Evolutionary conservation across 306 rosid species (phyloP), one percentile per base, ranked within the genome.

Genomic region (Medicago arabica): DNA sequence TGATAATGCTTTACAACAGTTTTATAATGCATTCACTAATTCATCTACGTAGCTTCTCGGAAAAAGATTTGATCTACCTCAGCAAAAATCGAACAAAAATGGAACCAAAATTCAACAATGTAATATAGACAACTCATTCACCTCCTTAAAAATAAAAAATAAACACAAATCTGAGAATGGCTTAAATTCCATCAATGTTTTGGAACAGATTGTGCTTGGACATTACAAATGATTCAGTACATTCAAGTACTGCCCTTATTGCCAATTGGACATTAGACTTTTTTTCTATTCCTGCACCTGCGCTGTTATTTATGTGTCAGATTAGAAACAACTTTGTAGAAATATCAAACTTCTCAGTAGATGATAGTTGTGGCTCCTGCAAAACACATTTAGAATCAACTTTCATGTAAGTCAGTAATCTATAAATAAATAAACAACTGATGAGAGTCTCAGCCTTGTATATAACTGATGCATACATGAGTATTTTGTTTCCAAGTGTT

Each of bases 341-440:
- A 74, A 89, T 62, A 19, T 84, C 86, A 74, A 89, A 84, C 66
- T 51, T 51, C 62, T 84, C 86, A 8, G 88, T 78, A 14, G 87
- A 82, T 0, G 91, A 80, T 10, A 89, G 36, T 41, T 89, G 95
- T 40, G 92, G 86, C 83, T 80, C 88, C 91, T 84, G 84, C 86
- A 54, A 55, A 19, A 21, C n/a, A 40, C 44, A 49, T 31, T 65
- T 43, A 50, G 72, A 61, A 83, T 75, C 23, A 72, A 44, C 14
- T 67, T 78, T 78, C 9, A 23, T n/a, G 65, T 34, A 58, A 55
- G 31, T 19, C 9, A 55, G 25, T 19, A 55, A 18, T 13, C 7
- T 55, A 19, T 18, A 19, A 18, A 55, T 55, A 55, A 55, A 34
- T 57, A 57, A 28, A 25, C 12, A 55, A 55, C 19, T n/a, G 5